A percentile compares a stretch with the other conserved stretches of the same genome.
phyloP scores from a whole-genome alignment of 23 red algal species.

The Gracilaria caudata region DNA sequence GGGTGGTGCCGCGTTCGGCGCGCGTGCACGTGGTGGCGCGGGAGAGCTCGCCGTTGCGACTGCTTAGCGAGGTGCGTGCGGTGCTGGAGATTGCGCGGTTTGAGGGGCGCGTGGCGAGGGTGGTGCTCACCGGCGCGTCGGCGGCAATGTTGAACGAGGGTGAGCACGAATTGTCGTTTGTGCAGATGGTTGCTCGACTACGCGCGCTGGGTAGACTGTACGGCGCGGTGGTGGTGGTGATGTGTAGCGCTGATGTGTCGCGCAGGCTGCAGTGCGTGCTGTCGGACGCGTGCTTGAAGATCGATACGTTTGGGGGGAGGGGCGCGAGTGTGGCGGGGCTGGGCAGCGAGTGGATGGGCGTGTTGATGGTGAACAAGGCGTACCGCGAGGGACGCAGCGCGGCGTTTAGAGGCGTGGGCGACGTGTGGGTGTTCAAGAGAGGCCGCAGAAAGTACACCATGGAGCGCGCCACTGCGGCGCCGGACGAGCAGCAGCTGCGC shows the following conservation, averaged over 20 bases:
- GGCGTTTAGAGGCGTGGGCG: constrained; percentile 23
- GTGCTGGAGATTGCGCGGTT: neutral
- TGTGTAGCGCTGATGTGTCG: constrained; percentile 27
- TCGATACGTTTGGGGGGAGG: constrained; percentile 70
- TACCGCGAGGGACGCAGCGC: constrained; percentile 20
- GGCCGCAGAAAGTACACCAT: constrained; percentile 42
- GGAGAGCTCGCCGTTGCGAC: neutral
- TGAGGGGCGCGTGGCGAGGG: neutral
- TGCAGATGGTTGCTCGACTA: constrained; percentile 28
- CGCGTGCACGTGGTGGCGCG: neutral
- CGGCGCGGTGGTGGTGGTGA: constrained; percentile 40
- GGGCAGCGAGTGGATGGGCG: constrained; percentile 72
- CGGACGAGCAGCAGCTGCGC: constrained; percentile 9
- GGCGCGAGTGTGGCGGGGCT: constrained; percentile 70
- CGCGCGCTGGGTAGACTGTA: constrained; percentile 37
- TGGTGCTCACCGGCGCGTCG: constrained; percentile 21
- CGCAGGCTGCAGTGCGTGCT: neutral
- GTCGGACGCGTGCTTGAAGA: constrained; percentile 48
- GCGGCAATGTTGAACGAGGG: neutral
- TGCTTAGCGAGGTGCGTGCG: neutral
- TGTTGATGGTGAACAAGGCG: constrained; percentile 48
- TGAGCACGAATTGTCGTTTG: neutral
- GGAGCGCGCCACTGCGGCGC: constrained; percentile 65
- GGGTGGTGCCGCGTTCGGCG: constrained; percentile 4
- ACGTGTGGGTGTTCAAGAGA: constrained; percentile 73